Base-by-base conservation (phyloP, 2,329 filamentous ascomycete genomes). In the Gliomastix tumulicola region DNA sequence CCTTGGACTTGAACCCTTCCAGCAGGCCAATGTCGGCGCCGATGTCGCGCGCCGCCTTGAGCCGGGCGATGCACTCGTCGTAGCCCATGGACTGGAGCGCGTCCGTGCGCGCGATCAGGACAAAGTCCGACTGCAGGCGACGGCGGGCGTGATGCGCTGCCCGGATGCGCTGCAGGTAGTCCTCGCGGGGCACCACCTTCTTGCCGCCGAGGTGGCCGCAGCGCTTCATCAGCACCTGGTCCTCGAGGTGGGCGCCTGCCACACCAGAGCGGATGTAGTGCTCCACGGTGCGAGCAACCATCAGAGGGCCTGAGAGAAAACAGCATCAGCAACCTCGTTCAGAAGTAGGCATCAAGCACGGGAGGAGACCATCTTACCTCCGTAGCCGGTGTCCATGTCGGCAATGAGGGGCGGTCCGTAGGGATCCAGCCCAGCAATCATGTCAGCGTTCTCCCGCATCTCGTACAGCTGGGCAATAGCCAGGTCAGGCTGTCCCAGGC, bases 81-180 rank as follows among this genome's bases (percentile, higher is more conserved):
- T 75, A 82, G 1, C 76, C 77, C 7, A 67, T 60, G 0, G 62
- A 57, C 41, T 77, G 73, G 6, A 79, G 56, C 2, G 78, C 74
- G 46, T 82, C 79, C 1, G 78, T 82, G 9, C 79, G 67, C 1
- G 77, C 78, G 41, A 83, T 82, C 37, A 83, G 66, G 13, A 83
- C 67, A 34, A 83, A 77, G 44, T 82, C 77, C 13, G 65, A 65
- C 10, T 62, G 60, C 21, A 69, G 50, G 15, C 61, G 56, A 12
- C 66, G 55, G 6, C 75, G 62, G 2, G 76, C 72, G 5, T 63
- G 57, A 21, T 60, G 62, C 0, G 76, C 76, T 0, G 78, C 77
- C 4, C 70, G 63, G 47, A 83, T 75, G 1, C 79, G 65, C 6
- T 63, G 55, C 23, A 68, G 56, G 45, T 67, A 82, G 22, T 69